These are phyloP conservation scores for Salinomyces thailandicus DNA, from an alignment of 2,329 filamentous ascomycete genomes.

Conservation along the genomic window DNA sequence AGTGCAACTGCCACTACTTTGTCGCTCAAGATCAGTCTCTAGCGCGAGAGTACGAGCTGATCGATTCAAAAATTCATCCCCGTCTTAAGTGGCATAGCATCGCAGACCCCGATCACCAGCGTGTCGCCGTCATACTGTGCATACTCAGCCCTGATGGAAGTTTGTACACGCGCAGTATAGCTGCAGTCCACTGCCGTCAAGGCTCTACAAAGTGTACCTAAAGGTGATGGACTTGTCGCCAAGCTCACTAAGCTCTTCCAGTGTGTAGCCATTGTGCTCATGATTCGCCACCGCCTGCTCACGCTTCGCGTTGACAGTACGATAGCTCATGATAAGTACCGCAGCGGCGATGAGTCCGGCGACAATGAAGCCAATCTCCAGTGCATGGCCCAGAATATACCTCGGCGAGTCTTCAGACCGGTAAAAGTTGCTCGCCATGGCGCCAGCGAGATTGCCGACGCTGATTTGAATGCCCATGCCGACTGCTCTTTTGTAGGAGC, in stretches of 20 bases:
- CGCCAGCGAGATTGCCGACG: slow-evolving; percentile 33
- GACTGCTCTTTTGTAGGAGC: background rate
- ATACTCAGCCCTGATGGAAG: too few relatives aligned
- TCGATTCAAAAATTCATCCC: too few relatives aligned
- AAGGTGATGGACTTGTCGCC: slow-evolving; percentile 55
- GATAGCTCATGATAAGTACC: slow-evolving; percentile 42
- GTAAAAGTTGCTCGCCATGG: slow-evolving; percentile 65
- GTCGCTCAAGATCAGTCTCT: too few relatives aligned
- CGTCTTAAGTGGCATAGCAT: too few relatives aligned
- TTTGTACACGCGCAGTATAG: too few relatives aligned
- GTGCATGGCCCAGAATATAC: slow-evolving; percentile 41
- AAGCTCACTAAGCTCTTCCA: slow-evolving; percentile 45
- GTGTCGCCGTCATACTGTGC: too few relatives aligned
- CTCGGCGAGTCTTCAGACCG: slow-evolving; percentile 40
- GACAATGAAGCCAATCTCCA: slow-evolving; percentile 42
- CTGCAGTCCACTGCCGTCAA: too few relatives aligned
- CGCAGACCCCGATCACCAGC: too few relatives aligned
- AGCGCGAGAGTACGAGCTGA: too few relatives aligned
- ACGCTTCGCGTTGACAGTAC: slow-evolving; percentile 48
- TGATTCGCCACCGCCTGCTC: slow-evolving; percentile 27
- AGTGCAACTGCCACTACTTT: too few relatives aligned
- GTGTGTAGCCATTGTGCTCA: slow-evolving; percentile 32
- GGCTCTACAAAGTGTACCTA: slow-evolving; percentile 45
- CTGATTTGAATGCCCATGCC: background rate
- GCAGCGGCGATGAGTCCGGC: slow-evolving; percentile 37